Base-by-base conservation (phyloP, 2,329 filamentous ascomycete species). In the Calonectria ilicicola region DNA sequence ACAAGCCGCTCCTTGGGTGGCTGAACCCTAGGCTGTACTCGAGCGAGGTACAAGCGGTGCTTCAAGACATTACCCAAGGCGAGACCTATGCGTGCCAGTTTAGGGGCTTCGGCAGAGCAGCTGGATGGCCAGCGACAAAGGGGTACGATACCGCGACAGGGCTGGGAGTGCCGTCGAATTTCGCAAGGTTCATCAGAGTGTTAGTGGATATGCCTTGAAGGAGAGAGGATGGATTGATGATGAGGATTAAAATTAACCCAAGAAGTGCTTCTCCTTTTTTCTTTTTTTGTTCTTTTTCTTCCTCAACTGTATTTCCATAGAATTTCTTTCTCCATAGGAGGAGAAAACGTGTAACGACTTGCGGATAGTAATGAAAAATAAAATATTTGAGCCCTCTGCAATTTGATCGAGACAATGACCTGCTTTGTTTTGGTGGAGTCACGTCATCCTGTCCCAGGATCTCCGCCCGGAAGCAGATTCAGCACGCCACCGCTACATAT, bases 81-180 rank as follows among this genome's bases (percentile, higher is more conserved):
- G 73, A 80, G 60, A 88, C 85, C 67, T 71, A 77, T 14, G 84
- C 85, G 3, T 90, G 88, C 64, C 72, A 72, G 3, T 86, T 84
- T n/a, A 40, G 53, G 53, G 53, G 53, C 67, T 66, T 72, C 77
- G 80, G 82, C 4, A 82, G 81, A 1, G 81, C 82, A 2, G 80
- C 80, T 1, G 87, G 87, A 0, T 90, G 88, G 86, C 81, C 84
- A 19, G 86, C 87, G 3, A 77, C 76, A 9, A 71, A 80, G 65
- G 88, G 88, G 0, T 90, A 84, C 78, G 88, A 90, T 73, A 83
- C 85, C 1, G 85, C 88, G 4, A 89, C 88, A 1, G 88, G 91
- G 62, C 72, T 89, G 23, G 88, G 88, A 0, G 85, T 87, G 42
- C 84, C 87, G 0, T 81, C 81, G 44, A 82, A 87, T 44, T 88